Evolutionary conservation across 768 basidiomycete genomes (phyloP).

Genomic region (Phanerochaete carnosa): DNA sequence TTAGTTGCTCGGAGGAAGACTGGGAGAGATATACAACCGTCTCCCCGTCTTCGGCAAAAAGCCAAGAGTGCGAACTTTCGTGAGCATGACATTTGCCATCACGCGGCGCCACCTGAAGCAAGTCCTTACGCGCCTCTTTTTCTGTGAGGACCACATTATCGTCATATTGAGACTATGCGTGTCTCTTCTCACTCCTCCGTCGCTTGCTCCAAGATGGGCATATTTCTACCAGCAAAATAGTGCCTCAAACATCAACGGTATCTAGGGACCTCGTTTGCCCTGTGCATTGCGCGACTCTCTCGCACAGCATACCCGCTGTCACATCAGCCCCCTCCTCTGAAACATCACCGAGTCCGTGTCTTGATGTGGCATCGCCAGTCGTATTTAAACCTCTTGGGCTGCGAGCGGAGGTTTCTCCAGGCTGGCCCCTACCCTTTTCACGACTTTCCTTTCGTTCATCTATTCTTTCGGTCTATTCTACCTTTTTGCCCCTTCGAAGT

Average conservation of each 20-base stretch:
- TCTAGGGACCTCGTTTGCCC: neutral
- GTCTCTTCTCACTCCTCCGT: neutral
- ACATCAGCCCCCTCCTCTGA: slow-evolving; percentile 6
- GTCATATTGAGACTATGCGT: neutral
- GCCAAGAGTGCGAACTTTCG: neutral
- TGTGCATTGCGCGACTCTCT: neutral
- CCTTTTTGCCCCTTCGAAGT: neutral
- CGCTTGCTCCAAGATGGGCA: neutral
- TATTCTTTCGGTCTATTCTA: slow-evolving; percentile 4
- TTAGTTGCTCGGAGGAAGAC: neutral
- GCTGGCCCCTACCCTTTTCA: slow-evolving; percentile 11
- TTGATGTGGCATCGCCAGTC: neutral
- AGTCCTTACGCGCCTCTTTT: neutral
- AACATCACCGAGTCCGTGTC: slow-evolving; percentile 8
- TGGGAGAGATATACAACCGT: neutral
- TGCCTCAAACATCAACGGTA: neutral
- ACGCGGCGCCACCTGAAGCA: neutral
- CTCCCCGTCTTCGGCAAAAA: neutral
- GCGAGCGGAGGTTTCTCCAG: neutral
- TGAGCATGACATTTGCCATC: neutral
- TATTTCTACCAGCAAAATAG: neutral
- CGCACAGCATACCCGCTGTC: neutral
- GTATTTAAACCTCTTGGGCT: neutral
- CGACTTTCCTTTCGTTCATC: neutral
- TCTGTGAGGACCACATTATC: too few species aligned